Conservation (phyloP, 345 rosid species). For the Eucalyptus sp. region DNA sequence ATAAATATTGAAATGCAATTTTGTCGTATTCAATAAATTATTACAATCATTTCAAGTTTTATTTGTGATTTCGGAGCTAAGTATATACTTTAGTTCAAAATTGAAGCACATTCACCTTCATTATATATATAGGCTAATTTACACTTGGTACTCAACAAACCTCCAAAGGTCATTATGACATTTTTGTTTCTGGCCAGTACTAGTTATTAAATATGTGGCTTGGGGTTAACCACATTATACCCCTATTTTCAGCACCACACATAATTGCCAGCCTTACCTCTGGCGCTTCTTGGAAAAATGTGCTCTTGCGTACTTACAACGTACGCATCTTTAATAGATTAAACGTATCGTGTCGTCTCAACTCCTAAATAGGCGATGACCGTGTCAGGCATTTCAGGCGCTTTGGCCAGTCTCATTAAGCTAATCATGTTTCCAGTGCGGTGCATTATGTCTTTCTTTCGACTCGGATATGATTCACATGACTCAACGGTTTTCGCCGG, state of each 20-base stretch:
- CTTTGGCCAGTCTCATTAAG: neutral
- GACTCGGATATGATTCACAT: neutral
- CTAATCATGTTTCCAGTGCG: neutral
- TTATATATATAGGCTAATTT: neutral
- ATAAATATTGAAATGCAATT: neutral
- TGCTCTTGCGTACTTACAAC: neutral
- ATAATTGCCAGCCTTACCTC: neutral
- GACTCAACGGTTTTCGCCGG: neutral
- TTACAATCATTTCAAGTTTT: neutral
- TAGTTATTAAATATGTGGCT: neutral
- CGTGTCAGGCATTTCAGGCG: neutral
- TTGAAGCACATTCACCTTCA: neutral
- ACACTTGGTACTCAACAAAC: neutral
- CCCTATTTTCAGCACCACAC: neutral
- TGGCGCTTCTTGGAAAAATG: neutral
- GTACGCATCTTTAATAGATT: neutral
- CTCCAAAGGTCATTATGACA: neutral
- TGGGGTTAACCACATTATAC: neutral
- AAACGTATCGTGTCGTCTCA: accelerated
- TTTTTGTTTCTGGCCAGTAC: neutral
- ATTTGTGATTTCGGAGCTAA: neutral
- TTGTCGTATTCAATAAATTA: accelerated
- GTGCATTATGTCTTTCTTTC: neutral
- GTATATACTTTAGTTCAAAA: neutral
- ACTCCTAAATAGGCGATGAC: neutral